These are phyloP conservation scores for Chaetomium olivaceum DNA, from an alignment of 2,329 filamentous ascomycete genomes.

Conservation along the genomic window DNA sequence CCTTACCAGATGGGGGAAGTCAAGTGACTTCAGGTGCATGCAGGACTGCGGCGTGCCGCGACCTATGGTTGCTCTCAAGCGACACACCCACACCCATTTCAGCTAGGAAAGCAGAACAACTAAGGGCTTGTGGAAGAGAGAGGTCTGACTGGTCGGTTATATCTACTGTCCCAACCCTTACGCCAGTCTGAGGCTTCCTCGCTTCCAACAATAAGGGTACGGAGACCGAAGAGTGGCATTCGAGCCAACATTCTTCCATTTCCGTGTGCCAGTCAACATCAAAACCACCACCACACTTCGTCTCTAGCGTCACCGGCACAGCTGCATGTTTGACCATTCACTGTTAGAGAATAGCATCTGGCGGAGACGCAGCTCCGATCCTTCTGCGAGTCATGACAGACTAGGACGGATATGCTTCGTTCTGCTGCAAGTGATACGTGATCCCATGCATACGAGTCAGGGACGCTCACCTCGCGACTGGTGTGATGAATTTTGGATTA, in stretches of 20 bases:
- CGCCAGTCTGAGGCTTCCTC: background rate
- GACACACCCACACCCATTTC: background rate
- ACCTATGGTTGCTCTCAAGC: constrained; percentile 4
- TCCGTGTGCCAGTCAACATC: background rate
- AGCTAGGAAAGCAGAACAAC: background rate
- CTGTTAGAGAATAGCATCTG: no score
- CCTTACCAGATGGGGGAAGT: background rate
- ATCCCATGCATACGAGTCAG: background rate
- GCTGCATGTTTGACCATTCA: constrained; percentile 1
- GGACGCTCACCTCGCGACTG: background rate
- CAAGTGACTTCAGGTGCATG: constrained; percentile 18
- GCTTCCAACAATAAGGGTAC: background rate
- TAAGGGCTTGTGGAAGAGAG: background rate
- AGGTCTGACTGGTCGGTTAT: background rate
- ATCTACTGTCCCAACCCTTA: background rate
- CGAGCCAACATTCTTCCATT: background rate
- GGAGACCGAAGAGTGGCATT: background rate
- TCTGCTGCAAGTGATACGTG: background rate
- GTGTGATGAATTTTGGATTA: background rate
- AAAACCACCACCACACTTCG: background rate
- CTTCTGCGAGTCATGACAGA: background rate
- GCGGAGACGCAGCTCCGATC: background rate
- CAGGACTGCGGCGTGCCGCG: background rate
- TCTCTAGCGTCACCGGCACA: background rate
- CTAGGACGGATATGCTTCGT: background rate